Evolutionary conservation across 345 rosid genomes (phyloP).

Genomic region (Dipteronia dyeriana): DNA sequence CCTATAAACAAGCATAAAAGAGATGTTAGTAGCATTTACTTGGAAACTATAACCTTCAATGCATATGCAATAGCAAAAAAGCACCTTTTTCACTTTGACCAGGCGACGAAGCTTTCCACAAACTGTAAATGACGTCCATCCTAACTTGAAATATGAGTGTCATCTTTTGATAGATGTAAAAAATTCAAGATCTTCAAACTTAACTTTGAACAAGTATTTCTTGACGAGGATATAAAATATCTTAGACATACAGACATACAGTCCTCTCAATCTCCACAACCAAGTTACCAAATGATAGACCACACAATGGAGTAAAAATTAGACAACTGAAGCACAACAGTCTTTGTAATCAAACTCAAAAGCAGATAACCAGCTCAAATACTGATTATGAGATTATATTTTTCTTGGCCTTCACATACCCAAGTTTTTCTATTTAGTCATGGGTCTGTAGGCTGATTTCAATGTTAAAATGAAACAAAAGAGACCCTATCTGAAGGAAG

Average conservation of each 20-base stretch:
- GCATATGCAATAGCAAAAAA: conserved; percentile 9
- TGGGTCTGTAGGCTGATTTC: not conserved
- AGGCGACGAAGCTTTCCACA: conserved; percentile 94
- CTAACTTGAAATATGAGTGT: conserved; percentile 36
- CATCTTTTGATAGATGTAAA: conserved; percentile 11
- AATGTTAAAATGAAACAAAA: not conserved
- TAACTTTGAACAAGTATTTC: not conserved
- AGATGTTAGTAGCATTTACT: not conserved
- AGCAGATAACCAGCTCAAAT: not conserved
- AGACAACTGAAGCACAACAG: conserved; percentile 12
- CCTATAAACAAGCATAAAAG: conserved; percentile 41
- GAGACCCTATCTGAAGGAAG: not conserved
- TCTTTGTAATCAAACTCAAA: not conserved
- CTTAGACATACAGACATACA: conserved; percentile 11
- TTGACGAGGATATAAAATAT: not conserved
- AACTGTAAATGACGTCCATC: conserved; percentile 97
- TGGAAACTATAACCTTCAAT: not conserved
- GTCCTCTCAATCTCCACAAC: not conserved
- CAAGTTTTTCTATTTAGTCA: not conserved
- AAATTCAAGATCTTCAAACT: not conserved
- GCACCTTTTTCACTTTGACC: conserved; percentile 90
- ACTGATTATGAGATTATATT: not conserved
- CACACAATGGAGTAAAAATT: not conserved
- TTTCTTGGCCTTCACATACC: not conserved
- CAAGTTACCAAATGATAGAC: not conserved